These are phyloP conservation scores for Phoenix dactylifera DNA, from an alignment of 176 grass and related monocot genomes.

Conservation along the genomic window DNA sequence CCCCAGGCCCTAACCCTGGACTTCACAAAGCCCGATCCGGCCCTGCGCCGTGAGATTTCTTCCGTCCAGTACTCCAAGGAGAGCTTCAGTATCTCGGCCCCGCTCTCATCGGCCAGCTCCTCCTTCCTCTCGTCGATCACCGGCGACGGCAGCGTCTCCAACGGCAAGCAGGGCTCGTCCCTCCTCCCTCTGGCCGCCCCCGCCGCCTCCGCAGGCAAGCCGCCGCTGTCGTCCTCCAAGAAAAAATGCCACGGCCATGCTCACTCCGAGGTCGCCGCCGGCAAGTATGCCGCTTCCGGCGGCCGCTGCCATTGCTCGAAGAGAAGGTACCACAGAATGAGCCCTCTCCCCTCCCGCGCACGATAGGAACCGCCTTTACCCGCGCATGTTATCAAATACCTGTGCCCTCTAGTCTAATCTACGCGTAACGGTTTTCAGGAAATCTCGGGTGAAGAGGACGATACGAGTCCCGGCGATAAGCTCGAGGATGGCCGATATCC, in stretches of 20 bases:
- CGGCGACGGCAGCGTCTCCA: slow-evolving; percentile 84
- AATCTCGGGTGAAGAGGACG: slow-evolving; percentile 60
- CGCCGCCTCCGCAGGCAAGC: slow-evolving; percentile 41
- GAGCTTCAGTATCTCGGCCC: slow-evolving; percentile 36
- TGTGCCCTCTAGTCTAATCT: neutral
- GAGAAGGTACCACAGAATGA: slow-evolving; percentile 36
- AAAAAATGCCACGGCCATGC: slow-evolving; percentile 63
- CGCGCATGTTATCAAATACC: no score
- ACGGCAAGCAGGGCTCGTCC: slow-evolving; percentile 29
- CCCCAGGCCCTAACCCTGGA: slow-evolving; percentile 74
- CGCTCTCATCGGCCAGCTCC: slow-evolving; percentile 61
- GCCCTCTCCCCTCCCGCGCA: neutral
- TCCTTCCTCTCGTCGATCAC: slow-evolving; percentile 84
- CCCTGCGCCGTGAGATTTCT: neutral
- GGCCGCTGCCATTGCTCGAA: slow-evolving; percentile 83
- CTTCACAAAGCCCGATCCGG: slow-evolving; percentile 68
- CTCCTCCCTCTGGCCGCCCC: neutral
- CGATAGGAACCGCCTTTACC: no score
- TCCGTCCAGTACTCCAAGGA: slow-evolving; percentile 4
- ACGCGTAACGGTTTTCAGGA: slow-evolving; percentile 29
- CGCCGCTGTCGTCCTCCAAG: slow-evolving; percentile 41
- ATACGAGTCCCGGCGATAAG: slow-evolving; percentile 81
- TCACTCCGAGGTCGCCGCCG: slow-evolving; percentile 14
- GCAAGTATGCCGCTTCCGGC: slow-evolving; percentile 19
- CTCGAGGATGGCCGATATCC: slow-evolving; percentile 82